These are phyloP conservation scores for Tricholoma hemisulphureum DNA, from an alignment of 768 basidiomycete species.

Conservation along the genomic window DNA sequence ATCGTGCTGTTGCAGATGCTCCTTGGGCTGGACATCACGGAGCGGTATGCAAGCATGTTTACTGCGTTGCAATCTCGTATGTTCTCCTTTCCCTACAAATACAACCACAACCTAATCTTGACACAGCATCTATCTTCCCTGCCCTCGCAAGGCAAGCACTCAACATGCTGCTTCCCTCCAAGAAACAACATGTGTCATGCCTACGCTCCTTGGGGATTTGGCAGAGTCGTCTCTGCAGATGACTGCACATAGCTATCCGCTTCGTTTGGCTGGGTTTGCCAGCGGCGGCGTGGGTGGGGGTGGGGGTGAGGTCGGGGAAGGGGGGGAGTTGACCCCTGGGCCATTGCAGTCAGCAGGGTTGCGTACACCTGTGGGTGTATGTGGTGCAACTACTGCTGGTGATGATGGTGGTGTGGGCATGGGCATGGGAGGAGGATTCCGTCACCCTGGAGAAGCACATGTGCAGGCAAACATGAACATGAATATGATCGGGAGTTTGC, in stretches of 20 bases:
- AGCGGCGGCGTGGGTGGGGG: too few species aligned
- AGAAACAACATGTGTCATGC: conserved; percentile 58
- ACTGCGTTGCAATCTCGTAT: conserved; percentile 58
- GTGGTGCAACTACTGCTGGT: neutral
- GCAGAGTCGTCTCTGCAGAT: conserved; percentile 39
- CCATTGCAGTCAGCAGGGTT: conserved; percentile 22
- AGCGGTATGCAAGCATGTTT: conserved; percentile 52
- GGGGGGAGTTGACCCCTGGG: too few species aligned
- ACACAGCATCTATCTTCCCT: conserved; percentile 52
- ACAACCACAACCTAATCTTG: neutral
- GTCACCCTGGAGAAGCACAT: neutral
- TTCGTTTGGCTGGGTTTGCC: neutral
- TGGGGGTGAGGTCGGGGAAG: neutral
- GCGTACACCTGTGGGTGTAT: neutral
- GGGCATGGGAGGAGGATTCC: conserved; percentile 29
- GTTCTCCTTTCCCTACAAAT: conserved; percentile 15
- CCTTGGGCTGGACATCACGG: conserved; percentile 67
- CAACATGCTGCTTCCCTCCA: conserved; percentile 60
- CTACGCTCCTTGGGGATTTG: conserved; percentile 57
- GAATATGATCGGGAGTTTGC: conserved; percentile 35
- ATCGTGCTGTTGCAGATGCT: conserved; percentile 85
- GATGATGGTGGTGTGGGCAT: conserved; percentile 13
- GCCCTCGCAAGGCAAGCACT: conserved; percentile 49
- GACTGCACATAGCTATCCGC: too few species aligned
- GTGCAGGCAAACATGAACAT: neutral